phyloP scores from a whole-genome alignment of 768 basidiomycete species.

The Vararia minispora region DNA sequence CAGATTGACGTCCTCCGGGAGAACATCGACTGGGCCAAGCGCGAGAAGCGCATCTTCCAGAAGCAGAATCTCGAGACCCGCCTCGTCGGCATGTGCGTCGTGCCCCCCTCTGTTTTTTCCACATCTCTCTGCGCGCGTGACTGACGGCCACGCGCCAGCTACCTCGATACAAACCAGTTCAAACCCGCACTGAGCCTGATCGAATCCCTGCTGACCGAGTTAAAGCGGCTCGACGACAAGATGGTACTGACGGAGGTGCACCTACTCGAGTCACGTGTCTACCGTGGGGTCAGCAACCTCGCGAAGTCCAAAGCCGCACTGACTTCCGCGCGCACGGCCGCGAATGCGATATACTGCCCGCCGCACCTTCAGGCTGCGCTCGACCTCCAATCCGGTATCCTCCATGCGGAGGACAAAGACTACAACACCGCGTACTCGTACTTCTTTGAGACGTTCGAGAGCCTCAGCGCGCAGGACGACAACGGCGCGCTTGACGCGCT shows the following conservation, averaged over 20 bases:
- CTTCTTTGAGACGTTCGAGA: conserved; percentile 96
- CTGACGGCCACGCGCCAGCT: conserved; percentile 27
- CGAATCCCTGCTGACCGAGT: conserved; percentile 79
- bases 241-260: conserved; percentile 96
- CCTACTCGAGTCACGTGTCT: conserved; percentile 84
- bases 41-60: conserved; percentile 89
- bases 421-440: conserved; percentile 96
- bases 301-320: conserved; percentile 88
- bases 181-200: conserved; percentile 74
- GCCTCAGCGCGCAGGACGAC: conserved; percentile 61
- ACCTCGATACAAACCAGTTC: conserved; percentile 67
- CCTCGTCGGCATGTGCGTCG: conserved; percentile 57
- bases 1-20: conserved; percentile 85
- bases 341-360: conserved; percentile 91
- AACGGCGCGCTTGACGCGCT: conserved; percentile 64
- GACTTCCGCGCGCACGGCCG: conserved; percentile 86
- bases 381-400: conserved; percentile 65
- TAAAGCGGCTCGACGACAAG: conserved; percentile 93
- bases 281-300: conserved; percentile 81
- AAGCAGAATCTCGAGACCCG: conserved; percentile 90
- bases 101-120: conserved; percentile 4
- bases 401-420: conserved; percentile 96
- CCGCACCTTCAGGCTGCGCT: conserved; percentile 50
- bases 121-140: conserved; percentile 4
- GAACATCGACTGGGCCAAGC: conserved; percentile 86